Evolutionary conservation across 2,329 filamentous ascomycete genomes (phyloP).

Genomic region (Pseudopyricularia javanii): DNA sequence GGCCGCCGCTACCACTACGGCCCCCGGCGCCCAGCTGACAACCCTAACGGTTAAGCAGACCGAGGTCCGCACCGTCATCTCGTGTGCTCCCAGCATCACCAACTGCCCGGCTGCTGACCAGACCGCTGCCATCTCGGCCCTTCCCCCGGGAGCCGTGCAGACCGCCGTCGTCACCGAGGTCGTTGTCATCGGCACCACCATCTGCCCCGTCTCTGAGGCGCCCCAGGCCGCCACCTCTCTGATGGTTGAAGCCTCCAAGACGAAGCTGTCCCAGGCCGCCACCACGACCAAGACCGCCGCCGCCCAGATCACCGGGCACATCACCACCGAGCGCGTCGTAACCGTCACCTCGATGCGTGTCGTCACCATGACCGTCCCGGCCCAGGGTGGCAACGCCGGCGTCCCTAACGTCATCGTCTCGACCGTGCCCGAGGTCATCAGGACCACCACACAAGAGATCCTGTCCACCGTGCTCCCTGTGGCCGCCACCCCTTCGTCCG

Average conservation of each 20-base stretch:
- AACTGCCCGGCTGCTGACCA: conserved; percentile 11
- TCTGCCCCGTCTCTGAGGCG: conserved; percentile 26
- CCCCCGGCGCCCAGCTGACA: background rate
- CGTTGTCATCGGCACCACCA: conserved; percentile 22
- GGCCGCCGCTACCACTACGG: background rate
- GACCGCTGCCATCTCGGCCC: conserved; percentile 23
- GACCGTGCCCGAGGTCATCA: conserved; percentile 12
- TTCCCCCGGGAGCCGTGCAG: conserved; percentile 15
- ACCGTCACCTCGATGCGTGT: conserved; percentile 10
- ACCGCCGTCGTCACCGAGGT: conserved; percentile 24
- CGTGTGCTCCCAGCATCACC: conserved; percentile 9
- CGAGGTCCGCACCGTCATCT: conserved; percentile 21
- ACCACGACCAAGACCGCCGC: conserved; percentile 23
- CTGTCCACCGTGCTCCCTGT: conserved; percentile 7
- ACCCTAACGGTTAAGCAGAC: conserved; percentile 23
- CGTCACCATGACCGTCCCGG: conserved; percentile 14
- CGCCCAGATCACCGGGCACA: conserved; percentile 17
- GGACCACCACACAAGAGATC: conserved; percentile 12
- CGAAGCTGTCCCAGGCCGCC: conserved; percentile 6
- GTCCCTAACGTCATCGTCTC: conserved; percentile 10
- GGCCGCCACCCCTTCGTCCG: conserved; percentile 5
- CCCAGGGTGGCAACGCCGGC: conserved; percentile 6
- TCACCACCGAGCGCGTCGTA: conserved; percentile 8
- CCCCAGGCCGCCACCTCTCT: conserved; percentile 14
- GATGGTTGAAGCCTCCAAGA: background rate